These are phyloP conservation scores for Fusarium continuum DNA, from an alignment of 2,329 filamentous ascomycete genomes.

Conservation along the genomic window DNA sequence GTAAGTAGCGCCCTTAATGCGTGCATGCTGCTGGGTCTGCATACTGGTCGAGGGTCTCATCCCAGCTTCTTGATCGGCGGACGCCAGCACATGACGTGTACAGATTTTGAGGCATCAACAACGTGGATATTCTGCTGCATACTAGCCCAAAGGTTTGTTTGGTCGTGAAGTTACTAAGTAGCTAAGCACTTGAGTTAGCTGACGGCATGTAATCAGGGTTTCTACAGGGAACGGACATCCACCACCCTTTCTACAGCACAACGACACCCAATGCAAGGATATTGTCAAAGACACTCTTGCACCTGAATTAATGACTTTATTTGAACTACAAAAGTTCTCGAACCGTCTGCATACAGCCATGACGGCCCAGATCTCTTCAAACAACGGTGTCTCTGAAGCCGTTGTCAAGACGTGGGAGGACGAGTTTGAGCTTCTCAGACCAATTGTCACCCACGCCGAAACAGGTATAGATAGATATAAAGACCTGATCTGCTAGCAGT, in stretches of 20 bases:
- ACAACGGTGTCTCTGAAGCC: constrained; percentile 57
- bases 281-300: constrained; percentile 53
- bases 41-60: constrained; percentile 62
- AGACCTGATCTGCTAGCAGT: too few species aligned
- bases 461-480: constrained; percentile 50
- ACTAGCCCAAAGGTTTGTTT: constrained; percentile 57
- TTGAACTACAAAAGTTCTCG: constrained; percentile 61
- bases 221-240: constrained; percentile 57
- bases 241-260: constrained; percentile 60
- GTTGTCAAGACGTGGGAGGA: constrained; percentile 60
- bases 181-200: constrained; percentile 27
- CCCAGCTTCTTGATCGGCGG: constrained; percentile 58
- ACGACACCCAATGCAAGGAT: constrained; percentile 56
- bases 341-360: constrained; percentile 60
- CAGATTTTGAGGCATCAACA: constrained; percentile 61
- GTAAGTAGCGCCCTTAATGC: constrained; percentile 58
- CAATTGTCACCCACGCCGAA: constrained; percentile 56
- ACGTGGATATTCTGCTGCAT: constrained; percentile 65
- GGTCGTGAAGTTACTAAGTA: not conserved
- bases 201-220: constrained; percentile 19
- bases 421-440: constrained; percentile 60
- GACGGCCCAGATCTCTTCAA: constrained; percentile 57
- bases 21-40: constrained; percentile 59
- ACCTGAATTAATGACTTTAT: constrained; percentile 53
- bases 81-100: constrained; percentile 54